Percentiles rank a stretch among this genome's conserved stretches.
Conservation (phyloP, 768 basidiomycete genomes). For the Mycena floridula region DNA sequence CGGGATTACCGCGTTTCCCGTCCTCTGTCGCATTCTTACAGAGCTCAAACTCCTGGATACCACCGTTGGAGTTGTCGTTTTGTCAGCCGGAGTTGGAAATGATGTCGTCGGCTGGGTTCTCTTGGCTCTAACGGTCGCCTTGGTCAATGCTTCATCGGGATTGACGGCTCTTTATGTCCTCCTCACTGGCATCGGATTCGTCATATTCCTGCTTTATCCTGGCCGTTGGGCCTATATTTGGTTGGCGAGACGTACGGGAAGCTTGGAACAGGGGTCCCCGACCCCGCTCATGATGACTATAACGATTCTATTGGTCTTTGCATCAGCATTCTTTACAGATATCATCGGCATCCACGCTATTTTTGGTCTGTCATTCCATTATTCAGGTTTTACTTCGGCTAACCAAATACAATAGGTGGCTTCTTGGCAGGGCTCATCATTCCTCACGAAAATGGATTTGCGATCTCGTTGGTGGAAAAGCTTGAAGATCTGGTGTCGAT, state of each 20-base stretch:
- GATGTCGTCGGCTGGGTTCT: conserved; percentile 79
- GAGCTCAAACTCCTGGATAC: conserved; percentile 80
- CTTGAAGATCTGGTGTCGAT: conserved; percentile 83
- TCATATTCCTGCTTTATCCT: conserved; percentile 60
- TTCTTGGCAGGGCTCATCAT: conserved; percentile 81
- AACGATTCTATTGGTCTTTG: conserved; percentile 67
- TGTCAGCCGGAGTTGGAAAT: conserved; percentile 81
- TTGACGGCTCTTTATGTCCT: conserved; percentile 78
- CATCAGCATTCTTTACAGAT: conserved; percentile 80
- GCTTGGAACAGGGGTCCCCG: conserved; percentile 67
- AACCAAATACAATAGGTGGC: conserved; percentile 45
- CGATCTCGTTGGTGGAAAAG: conserved; percentile 75
- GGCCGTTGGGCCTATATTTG: conserved; percentile 59
- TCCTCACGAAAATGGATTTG: conserved; percentile 78
- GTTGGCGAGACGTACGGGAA: conserved; percentile 62
- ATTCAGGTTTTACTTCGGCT: conserved; percentile 8
- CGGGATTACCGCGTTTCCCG: conserved; percentile 78
- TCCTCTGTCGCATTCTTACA: conserved; percentile 79
- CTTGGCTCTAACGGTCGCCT: conserved; percentile 75
- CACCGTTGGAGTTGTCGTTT: conserved; percentile 74
- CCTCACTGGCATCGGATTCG: conserved; percentile 59
- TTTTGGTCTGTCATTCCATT: conserved; percentile 35
- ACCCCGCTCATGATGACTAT: conserved; percentile 74
- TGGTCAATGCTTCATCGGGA: conserved; percentile 72
- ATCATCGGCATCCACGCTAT: conserved; percentile 76